These are phyloP conservation scores for Fusarium sacchari DNA, from an alignment of 2,329 filamentous ascomycete species.

Conservation along the genomic window DNA sequence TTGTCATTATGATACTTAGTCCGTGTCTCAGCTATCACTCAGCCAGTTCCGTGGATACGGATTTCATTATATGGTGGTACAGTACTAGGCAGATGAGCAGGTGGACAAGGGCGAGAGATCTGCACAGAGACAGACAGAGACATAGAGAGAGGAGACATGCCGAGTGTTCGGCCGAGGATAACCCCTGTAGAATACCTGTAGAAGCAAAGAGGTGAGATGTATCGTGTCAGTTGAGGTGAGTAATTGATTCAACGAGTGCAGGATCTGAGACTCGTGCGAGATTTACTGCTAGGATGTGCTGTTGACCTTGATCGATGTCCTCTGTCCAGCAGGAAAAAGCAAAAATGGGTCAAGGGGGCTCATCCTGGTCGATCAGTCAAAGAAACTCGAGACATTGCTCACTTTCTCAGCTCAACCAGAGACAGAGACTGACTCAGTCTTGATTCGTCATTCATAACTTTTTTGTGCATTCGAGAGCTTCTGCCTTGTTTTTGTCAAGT, in stretches of 20 bases:
- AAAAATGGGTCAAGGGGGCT: conserved; percentile 6
- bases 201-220: conserved; percentile 5
- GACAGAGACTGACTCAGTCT: conserved; percentile 9
- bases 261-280: conserved; percentile 35
- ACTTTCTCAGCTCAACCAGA: conserved; percentile 23
- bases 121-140: conserved; percentile 5
- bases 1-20: conserved; percentile 19
- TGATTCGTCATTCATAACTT: not conserved
- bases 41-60: conserved; percentile 34
- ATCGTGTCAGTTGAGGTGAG: conserved; percentile 5
- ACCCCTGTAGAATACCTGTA: conserved; percentile 15
- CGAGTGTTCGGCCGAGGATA: conserved; percentile 13
- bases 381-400: conserved; percentile 26
- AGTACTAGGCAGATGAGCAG: not conserved
- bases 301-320: not conserved
- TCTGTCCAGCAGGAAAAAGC: conserved; percentile 2
- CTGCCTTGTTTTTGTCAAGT: conserved; percentile 3
- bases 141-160: not conserved
- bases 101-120: conserved; percentile 25
- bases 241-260: conserved; percentile 39
- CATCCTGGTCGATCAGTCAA: conserved; percentile 12
- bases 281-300: conserved; percentile 27
- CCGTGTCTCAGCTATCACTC: conserved; percentile 31
- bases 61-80: not conserved
- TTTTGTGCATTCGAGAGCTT: conserved; percentile 10